Conservation (phyloP, 805 yeast species). For the Yarrowia alimentaria region DNA sequence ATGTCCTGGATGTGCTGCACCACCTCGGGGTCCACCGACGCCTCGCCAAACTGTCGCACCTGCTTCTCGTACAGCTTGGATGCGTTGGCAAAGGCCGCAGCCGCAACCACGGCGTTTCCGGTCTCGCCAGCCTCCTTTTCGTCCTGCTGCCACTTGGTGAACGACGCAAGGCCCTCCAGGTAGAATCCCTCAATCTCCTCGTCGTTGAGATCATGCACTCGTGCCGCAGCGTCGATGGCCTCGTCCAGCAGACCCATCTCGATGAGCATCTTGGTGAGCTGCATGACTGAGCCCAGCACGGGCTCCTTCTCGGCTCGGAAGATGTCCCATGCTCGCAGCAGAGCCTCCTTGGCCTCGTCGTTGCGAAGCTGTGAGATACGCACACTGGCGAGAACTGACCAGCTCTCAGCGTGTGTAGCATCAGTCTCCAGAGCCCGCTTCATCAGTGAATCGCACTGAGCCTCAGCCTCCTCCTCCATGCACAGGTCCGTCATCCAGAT, state of each 20-base stretch:
- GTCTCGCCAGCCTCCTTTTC: slow-evolving; percentile 37
- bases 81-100: slow-evolving; percentile 40
- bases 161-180: slow-evolving; percentile 74
- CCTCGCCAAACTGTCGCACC: slow-evolving; percentile 41
- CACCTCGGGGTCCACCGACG: slow-evolving; percentile 60
- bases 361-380: slow-evolving; percentile 80
- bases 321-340: slow-evolving; percentile 68
- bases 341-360: slow-evolving; percentile 69
- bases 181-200: slow-evolving; percentile 78
- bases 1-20: slow-evolving; percentile 51
- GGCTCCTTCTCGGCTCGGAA: slow-evolving; percentile 50
- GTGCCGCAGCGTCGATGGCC: slow-evolving; percentile 62
- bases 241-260: slow-evolving; percentile 73
- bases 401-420: slow-evolving; percentile 66
- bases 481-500: slow-evolving; percentile 95
- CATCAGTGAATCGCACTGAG: slow-evolving; percentile 70
- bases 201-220: slow-evolving; percentile 77
- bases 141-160: slow-evolving; percentile 28
- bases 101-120: slow-evolving; percentile 43
- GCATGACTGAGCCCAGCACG: slow-evolving; percentile 63
- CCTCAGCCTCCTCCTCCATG: slow-evolving; percentile 88
- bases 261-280: slow-evolving; percentile 69
- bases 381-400: slow-evolving; percentile 79
- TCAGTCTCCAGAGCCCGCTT: slow-evolving; percentile 58
- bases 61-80: slow-evolving; percentile 45